phyloP scores from a whole-genome alignment of 768 basidiomycete species.

The Russula sp. region DNA sequence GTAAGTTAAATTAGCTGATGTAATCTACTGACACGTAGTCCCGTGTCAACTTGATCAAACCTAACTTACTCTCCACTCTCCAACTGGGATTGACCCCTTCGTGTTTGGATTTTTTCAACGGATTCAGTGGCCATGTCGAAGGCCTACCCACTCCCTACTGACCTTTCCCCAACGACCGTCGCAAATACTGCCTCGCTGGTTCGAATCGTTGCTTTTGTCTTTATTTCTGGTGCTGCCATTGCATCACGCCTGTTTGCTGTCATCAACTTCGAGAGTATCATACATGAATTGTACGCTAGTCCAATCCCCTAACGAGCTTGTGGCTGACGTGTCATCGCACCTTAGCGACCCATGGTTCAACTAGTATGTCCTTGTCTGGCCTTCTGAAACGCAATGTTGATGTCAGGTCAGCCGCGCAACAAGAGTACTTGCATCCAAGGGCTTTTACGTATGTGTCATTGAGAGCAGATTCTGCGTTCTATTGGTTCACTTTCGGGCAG shows the following conservation, averaged over 20 bases:
- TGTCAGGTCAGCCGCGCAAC: slow-evolving; percentile 74
- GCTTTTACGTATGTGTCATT: slow-evolving; percentile 78
- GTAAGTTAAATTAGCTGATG: background rate
- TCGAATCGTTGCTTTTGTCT: slow-evolving; percentile 78
- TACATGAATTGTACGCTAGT: slow-evolving; percentile 89
- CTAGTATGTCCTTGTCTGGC: slow-evolving; percentile 54
- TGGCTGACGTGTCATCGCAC: background rate
- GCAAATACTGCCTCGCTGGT: slow-evolving; percentile 86
- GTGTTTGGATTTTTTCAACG: background rate
- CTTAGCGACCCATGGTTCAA: slow-evolving; percentile 97
- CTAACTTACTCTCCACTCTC: background rate
- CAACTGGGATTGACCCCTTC: too few relatives aligned
- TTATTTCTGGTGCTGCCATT: slow-evolving; percentile 93
- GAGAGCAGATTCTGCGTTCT: background rate
- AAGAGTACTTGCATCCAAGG: slow-evolving; percentile 79
- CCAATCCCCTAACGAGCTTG: background rate
- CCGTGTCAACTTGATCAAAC: background rate
- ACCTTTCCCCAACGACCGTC: slow-evolving; percentile 64
- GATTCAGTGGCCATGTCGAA: slow-evolving; percentile 48
- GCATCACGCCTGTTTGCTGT: slow-evolving; percentile 96
- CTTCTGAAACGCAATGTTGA: background rate
- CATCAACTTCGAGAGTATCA: slow-evolving; percentile 97
- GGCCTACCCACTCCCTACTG: slow-evolving; percentile 67
- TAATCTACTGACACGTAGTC: slow-evolving; percentile 8
- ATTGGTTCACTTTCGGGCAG: slow-evolving; percentile 28